Conservation (phyloP, 1,284 basidiomycete species). For the Moesziomyces antarcticus region DNA sequence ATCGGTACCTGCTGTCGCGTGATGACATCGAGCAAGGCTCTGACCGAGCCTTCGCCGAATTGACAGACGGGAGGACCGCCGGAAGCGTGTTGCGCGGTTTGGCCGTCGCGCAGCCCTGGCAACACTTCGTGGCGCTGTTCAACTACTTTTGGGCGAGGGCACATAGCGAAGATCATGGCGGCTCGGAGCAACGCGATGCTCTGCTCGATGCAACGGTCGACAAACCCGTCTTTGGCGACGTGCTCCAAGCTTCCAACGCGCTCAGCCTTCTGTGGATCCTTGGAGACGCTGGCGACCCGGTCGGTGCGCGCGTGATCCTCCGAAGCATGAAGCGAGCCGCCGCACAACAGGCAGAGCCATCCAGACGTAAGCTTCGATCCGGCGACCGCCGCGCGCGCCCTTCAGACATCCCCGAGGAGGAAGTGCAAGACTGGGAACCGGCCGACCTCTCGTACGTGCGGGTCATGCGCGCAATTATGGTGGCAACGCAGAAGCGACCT, state of each 20-base stretch:
- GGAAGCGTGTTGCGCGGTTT: slow-evolving; percentile 5
- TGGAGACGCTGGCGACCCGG: slow-evolving; percentile 18
- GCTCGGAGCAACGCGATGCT: background rate
- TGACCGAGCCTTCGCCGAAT: slow-evolving; percentile 2
- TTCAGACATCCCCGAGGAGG: background rate
- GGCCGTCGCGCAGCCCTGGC: background rate
- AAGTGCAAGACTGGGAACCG: slow-evolving; percentile 15
- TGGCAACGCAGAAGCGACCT: slow-evolving; percentile 3
- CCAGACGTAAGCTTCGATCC: background rate
- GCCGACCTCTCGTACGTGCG: slow-evolving; percentile 18
- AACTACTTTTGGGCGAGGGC: slow-evolving; percentile 37
- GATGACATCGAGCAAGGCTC: slow-evolving; percentile 2
- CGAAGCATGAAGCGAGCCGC: slow-evolving; percentile 30
- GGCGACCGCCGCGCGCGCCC: slow-evolving; percentile 10
- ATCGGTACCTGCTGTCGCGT: slow-evolving; percentile 12
- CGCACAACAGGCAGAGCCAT: background rate
- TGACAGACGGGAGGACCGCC: slow-evolving; percentile 5
- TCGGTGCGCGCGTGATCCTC: slow-evolving; percentile 22
- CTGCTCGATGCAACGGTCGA: too few species aligned
- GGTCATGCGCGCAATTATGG: slow-evolving; percentile 23
- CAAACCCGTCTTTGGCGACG: slow-evolving; percentile 13
- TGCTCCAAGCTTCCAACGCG: slow-evolving; percentile 5
- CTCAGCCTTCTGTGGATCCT: slow-evolving; percentile 17
- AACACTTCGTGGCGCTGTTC: slow-evolving; percentile 23
- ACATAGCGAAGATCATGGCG: slow-evolving; percentile 6